Evolutionary conservation across 1,284 basidiomycete genomes (phyloP).

Genomic region (Irpex sp.): DNA sequence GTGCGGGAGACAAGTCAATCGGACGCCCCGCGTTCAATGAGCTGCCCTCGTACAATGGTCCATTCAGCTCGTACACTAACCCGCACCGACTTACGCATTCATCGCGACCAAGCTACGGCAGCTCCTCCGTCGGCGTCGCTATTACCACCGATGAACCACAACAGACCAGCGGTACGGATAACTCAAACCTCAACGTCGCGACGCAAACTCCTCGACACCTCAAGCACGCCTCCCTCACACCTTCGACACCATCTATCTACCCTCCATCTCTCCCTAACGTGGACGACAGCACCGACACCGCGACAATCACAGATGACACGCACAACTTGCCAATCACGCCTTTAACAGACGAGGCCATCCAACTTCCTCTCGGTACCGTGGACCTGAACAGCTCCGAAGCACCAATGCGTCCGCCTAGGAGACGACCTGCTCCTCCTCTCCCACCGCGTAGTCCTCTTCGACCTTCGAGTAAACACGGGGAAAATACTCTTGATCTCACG

Average conservation of each 20-base stretch:
- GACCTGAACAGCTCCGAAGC: not conserved
- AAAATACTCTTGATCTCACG: conserved; percentile 9
- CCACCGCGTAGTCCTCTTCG: conserved; percentile 5
- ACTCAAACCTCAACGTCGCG: conserved; percentile 2
- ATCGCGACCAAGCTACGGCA: conserved; percentile 15
- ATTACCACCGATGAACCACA: conserved; percentile 17
- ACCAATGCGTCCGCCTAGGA: not conserved
- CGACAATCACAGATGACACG: conserved; percentile 12
- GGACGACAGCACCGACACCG: conserved; percentile 17
- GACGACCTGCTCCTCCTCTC: not conserved
- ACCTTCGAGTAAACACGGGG: not conserved
- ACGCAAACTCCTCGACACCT: conserved; percentile 7
- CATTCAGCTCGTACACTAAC: conserved; percentile 20
- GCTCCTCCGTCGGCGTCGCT: conserved; percentile 16
- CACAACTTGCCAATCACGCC: conserved; percentile 3
- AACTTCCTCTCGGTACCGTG: not conserved
- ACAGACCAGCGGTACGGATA: not conserved
- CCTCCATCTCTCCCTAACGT: conserved; percentile 42
- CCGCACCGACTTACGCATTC: conserved; percentile 9
- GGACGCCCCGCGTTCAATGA: conserved; percentile 13
- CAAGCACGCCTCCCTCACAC: conserved; percentile 23
- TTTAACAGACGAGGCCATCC: conserved; percentile 1
- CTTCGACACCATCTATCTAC: conserved; percentile 59
- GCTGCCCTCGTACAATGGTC: conserved; percentile 5
- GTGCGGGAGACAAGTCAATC: conserved; percentile 12